phyloP scores from a whole-genome alignment of 2,329 filamentous ascomycete species.

The Biscogniauxia mediterranea region DNA sequence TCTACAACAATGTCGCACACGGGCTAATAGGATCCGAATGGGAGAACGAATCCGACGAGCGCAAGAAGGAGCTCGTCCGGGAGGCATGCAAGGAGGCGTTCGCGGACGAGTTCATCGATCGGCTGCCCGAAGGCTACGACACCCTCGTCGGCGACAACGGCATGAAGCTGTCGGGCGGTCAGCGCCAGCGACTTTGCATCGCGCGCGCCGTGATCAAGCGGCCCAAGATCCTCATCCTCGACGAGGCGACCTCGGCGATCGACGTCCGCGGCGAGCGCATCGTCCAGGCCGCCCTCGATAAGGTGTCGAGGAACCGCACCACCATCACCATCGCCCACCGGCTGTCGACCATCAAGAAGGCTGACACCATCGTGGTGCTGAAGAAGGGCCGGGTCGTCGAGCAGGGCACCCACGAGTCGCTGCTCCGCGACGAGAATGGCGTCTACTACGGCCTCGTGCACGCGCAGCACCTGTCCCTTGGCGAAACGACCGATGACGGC shows the following conservation, averaged over 20 bases:
- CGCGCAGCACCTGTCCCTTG: slow-evolving; percentile 58
- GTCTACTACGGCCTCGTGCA: slow-evolving; percentile 68
- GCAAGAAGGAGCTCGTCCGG: slow-evolving; percentile 58
- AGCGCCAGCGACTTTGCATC: slow-evolving; percentile 80
- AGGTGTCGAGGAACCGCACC: slow-evolving; percentile 61
- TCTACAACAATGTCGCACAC: slow-evolving; percentile 61
- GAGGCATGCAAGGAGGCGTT: slow-evolving; percentile 66
- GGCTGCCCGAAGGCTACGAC: slow-evolving; percentile 64
- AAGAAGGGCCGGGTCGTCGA: slow-evolving; percentile 70
- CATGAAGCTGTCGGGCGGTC: slow-evolving; percentile 77
- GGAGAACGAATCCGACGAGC: slow-evolving; percentile 52
- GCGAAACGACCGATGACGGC: slow-evolving; percentile 42
- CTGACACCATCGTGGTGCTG: slow-evolving; percentile 76
- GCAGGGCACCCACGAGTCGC: slow-evolving; percentile 70
- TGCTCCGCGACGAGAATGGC: slow-evolving; percentile 59
- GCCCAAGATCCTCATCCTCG: slow-evolving; percentile 69
- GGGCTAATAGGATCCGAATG: slow-evolving; percentile 54
- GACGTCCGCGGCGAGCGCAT: slow-evolving; percentile 54
- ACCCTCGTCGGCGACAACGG: slow-evolving; percentile 76
- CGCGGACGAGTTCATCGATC: slow-evolving; percentile 66
- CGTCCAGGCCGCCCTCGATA: slow-evolving; percentile 64
- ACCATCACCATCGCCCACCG: slow-evolving; percentile 75
- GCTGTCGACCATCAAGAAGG: slow-evolving; percentile 72
- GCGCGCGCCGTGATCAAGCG: slow-evolving; percentile 71
- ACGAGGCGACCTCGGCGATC: slow-evolving; percentile 73